phyloP scores from a whole-genome alignment of 257 asterid genomes.

The Echites panduratus region DNA sequence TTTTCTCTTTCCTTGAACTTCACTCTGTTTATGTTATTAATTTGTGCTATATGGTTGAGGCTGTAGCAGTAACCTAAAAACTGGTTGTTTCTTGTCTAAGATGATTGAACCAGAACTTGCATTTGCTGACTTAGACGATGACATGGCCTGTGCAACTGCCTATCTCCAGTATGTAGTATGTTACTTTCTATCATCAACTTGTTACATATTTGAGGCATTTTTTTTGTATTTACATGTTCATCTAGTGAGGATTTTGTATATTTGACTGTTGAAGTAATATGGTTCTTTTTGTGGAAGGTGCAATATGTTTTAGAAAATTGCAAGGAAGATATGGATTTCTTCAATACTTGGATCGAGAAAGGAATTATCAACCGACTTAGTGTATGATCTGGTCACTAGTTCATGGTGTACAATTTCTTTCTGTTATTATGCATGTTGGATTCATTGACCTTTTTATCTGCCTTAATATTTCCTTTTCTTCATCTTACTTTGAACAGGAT shows the following conservation, averaged over 20 bases:
- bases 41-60: slow-evolving; percentile 8
- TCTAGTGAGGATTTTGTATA: slow-evolving; percentile 17
- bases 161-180: slow-evolving; percentile 99
- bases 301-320: slow-evolving; percentile 81
- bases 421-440: not conserved
- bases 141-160: slow-evolving; percentile 99
- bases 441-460: not conserved
- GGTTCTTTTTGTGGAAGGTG: slow-evolving; percentile 48
- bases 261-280: slow-evolving; percentile 16
- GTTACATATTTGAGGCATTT: not conserved
- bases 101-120: slow-evolving; percentile 99
- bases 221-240: slow-evolving; percentile 11
- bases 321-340: slow-evolving; percentile 97
- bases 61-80: slow-evolving; percentile 19
- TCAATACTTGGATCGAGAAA: slow-evolving; percentile 93
- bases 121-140: slow-evolving; percentile 95
- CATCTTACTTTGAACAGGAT: slow-evolving; percentile 46
- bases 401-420: not conserved
- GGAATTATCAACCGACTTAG: slow-evolving; percentile 75
- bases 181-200: slow-evolving; percentile 43
- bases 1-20: slow-evolving; percentile 10
- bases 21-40: slow-evolving; percentile 13
- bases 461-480: slow-evolving; percentile 23
- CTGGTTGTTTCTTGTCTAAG: slow-evolving; percentile 37
- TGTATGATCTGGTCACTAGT: slow-evolving; percentile 41